Conservation (phyloP, 768 basidiomycete genomes). For the Rubroboletus pulcherrimus region DNA sequence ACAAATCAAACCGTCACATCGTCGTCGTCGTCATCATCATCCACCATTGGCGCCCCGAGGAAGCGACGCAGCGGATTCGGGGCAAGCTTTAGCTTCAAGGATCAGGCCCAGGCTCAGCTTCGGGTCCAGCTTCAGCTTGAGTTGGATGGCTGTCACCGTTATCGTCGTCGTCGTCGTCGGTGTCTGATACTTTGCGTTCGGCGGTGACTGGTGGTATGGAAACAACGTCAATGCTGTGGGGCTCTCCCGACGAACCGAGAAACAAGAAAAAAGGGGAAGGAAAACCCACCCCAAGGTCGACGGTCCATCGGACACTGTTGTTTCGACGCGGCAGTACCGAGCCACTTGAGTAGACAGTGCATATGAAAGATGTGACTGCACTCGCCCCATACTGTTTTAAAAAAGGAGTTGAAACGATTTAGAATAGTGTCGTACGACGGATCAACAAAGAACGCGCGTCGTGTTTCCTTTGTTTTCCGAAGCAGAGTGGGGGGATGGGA, state of each 20-base stretch:
- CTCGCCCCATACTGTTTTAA: conserved; percentile 78
- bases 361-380: conserved; percentile 98
- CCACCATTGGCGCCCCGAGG: too few relatives aligned
- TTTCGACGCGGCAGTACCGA: conserved; percentile 84
- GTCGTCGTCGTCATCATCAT: neutral
- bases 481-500: neutral
- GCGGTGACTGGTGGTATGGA: conserved; percentile 41
- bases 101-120: neutral
- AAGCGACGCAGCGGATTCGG: neutral
- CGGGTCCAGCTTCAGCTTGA: neutral
- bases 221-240: too few relatives aligned
- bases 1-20: neutral
- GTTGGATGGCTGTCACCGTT: neutral
- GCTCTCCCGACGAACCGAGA: too few relatives aligned
- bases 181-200: conserved; percentile 44
- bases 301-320: conserved; percentile 99
- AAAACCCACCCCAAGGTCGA: conserved; percentile 77
- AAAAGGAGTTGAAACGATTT: too few relatives aligned
- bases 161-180: neutral
- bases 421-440: neutral
- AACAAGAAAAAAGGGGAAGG: neutral
- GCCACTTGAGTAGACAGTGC: conserved; percentile 98
- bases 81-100: neutral
- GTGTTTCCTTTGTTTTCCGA: too few relatives aligned
- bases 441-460: neutral